Base-by-base conservation (phyloP, 148 eudicot species). In the Chenopodium formosanum region DNA sequence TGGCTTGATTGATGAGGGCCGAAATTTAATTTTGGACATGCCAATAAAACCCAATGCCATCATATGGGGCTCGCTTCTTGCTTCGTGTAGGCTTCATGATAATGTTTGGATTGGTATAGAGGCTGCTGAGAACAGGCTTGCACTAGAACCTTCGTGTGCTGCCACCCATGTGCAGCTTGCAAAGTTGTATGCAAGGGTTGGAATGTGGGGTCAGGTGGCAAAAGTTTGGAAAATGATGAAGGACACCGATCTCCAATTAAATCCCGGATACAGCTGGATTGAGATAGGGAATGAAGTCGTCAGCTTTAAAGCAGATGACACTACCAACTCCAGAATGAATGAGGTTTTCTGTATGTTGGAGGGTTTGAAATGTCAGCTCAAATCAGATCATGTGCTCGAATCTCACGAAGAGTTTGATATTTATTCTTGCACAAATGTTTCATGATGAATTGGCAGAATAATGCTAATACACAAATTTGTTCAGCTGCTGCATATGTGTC, bases 111-210 rank as follows among this genome's bases (percentile, higher is more conserved):
- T 86, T 80, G 90, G 90, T 17, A 86, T 88, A 40, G 89, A 86
- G 76, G 90, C 87, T 78, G 90, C 90, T 46, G 90, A 86, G 81
- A 82, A 64, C 68, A 82, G 88, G 85, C 90, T 89, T 80, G 82
- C 82, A 12, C 48, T 89, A 10, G 89, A 89, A 72, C 91, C 91
- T 60, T 68, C 80, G 32, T 89, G 88, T 65, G 83, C 83, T n/a
- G 81, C 90, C 37, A 89, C 91, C 63, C 86, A 89, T 70, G 64
- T 86, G 68, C 91, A 87, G 70, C 86, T 89, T 70, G 87, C 84
- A 50, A 86, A 87, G 72, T 77, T 89, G 84, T 87, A 89, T 86
- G 87, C 90, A 34, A 80, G 74, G 71, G 84, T 76, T n/a, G 91
- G 90, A 25, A 75, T 69, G 78, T 84, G 89, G 90, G 89, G 84